Evolutionary conservation across 1,284 basidiomycete species (phyloP), one percentile per base, ranked within the genome.

Genomic region (Schizophyllum commune): DNA sequence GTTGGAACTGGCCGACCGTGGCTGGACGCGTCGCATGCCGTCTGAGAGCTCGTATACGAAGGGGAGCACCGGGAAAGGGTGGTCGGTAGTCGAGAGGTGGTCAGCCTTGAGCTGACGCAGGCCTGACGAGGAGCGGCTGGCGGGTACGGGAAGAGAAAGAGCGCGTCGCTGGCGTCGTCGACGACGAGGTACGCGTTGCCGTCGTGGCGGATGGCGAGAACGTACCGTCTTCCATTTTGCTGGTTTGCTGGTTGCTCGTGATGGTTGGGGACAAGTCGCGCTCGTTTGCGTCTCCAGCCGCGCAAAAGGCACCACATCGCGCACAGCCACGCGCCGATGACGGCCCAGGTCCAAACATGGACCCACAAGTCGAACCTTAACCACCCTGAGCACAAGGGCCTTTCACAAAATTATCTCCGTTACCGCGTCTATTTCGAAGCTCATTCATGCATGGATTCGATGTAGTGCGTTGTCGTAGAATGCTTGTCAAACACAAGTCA

Each of bases 171-270:
- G 9, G 19, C 19, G 27, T 55, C 19, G 53, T 55, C 53, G 53
- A 55, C 53, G 20, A 17, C 17, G 20, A 17, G 7, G 17, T 52
- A 20, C 17, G 53, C 53, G 53, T 55, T 11, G 20, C 19, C 53
- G 27, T 27, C 27, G 53, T 55, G 53, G 53, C 53, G 53, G 53
- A 55, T 21, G 20, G 53, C 53, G 27, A 55, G 53, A 17, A 55
- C 53, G 53, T 55, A 55, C 53, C 53, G 53, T 55, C 53, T 55
- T 55, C 53, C 53, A 55, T 55, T 20, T 55, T 55, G 53, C 11
- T 15, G 27, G 27, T 55, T 55, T 55, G 53, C 39, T 47, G 39
- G 39, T 11, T 47, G 39, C 8, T 47, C 17, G 39, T 47, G 39
- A 3, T 47, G 39, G 39, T 47, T 9, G 13, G 39, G 39, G 39